Conservation (phyloP, 2,329 filamentous ascomycete species). For the Alternaria angustiovoidea region DNA sequence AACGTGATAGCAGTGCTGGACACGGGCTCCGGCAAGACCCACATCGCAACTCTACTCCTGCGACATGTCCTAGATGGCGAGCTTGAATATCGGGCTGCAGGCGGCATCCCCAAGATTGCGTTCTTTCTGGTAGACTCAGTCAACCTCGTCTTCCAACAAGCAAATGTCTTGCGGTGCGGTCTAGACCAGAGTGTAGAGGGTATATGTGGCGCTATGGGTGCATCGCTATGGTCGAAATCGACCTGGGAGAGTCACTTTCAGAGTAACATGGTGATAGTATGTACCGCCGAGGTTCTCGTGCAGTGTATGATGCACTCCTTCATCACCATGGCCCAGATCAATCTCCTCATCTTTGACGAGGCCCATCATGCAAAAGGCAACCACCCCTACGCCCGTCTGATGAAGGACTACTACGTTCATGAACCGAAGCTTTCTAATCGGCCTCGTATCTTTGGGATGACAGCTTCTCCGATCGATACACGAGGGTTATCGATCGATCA, state of each 20-base stretch:
- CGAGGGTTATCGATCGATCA: constrained; percentile 64
- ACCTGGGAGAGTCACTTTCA: constrained; percentile 67
- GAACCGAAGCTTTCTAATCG: constrained; percentile 56
- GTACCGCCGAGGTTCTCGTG: constrained; percentile 86
- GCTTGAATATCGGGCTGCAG: constrained; percentile 70
- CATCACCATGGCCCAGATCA: constrained; percentile 82
- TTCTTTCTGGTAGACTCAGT: constrained; percentile 95
- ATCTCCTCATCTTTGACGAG: constrained; percentile 92
- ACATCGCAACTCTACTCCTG: constrained; percentile 90
- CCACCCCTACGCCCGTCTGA: constrained; percentile 87
- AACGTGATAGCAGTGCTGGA: constrained; percentile 95
- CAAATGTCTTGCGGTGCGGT: constrained; percentile 80
- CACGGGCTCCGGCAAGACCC: constrained; percentile 94
- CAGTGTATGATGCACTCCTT: constrained; percentile 81
- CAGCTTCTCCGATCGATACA: constrained; percentile 90
- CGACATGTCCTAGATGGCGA: constrained; percentile 80
- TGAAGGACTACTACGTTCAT: constrained; percentile 81
- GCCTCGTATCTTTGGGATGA: constrained; percentile 94
- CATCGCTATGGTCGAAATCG: constrained; percentile 67
- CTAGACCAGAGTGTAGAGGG: constrained; percentile 77
- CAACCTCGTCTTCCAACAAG: constrained; percentile 88
- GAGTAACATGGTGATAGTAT: constrained; percentile 84
- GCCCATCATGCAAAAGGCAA: constrained; percentile 96
- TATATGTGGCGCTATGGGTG: constrained; percentile 75
- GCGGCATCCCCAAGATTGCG: constrained; percentile 69